Evolutionary conservation across 2,329 filamentous ascomycete genomes (phyloP).

Genomic region (Diaporthe citri): DNA sequence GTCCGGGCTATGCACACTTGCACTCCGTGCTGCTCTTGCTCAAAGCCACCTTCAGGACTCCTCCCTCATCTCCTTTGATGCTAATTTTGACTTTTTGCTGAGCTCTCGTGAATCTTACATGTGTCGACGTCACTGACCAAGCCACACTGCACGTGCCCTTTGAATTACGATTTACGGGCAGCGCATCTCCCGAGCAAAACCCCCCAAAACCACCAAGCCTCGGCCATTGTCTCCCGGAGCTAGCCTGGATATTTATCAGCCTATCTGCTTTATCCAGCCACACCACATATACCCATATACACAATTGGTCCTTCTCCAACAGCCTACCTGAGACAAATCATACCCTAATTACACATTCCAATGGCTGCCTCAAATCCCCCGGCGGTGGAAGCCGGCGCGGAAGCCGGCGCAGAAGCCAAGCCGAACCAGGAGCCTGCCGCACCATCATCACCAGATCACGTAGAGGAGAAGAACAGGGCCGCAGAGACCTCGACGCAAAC

Average conservation of each 20-base stretch:
- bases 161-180: constrained; percentile 26
- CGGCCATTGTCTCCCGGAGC: background rate
- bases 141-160: constrained; percentile 33
- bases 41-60: constrained; percentile 11
- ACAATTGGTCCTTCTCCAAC: background rate
- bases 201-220: background rate
- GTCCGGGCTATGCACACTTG: constrained; percentile 4
- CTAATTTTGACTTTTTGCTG: constrained; percentile 17
- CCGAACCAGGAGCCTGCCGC: constrained; percentile 3
- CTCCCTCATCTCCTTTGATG: constrained; percentile 23
- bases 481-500: constrained; percentile 26
- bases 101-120: constrained; percentile 19
- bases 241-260: background rate
- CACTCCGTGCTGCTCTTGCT: background rate
- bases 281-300: constrained; percentile 6
- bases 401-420: background rate
- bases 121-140: constrained; percentile 29
- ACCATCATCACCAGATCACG: background rate
- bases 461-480: constrained; percentile 27
- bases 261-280: background rate
- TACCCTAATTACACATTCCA: background rate
- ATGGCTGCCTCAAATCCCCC: constrained; percentile 33
- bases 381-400: constrained; percentile 4
- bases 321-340: background rate
- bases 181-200: background rate